phyloP scores from a whole-genome alignment of 2,329 filamentous ascomycete species.

The Penicillium janthinellum region DNA sequence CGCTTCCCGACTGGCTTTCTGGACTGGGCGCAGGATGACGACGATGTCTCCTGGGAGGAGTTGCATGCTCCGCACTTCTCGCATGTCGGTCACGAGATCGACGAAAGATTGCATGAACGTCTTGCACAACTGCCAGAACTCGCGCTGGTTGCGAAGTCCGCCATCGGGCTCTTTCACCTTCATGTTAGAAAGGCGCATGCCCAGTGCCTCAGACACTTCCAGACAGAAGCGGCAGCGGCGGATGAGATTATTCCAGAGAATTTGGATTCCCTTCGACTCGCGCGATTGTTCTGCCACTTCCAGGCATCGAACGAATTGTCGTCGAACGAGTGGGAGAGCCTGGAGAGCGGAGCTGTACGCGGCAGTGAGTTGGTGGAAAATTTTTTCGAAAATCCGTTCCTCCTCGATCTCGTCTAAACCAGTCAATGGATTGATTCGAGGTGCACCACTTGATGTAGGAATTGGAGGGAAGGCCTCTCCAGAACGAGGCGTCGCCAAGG shows the following conservation, averaged over 20 bases:
- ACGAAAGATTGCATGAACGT: slow-evolving; percentile 52
- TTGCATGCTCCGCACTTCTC: slow-evolving; percentile 49
- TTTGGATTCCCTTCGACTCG: slow-evolving; percentile 61
- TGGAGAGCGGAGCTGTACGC: slow-evolving; percentile 74
- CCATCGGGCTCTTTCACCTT: slow-evolving; percentile 82
- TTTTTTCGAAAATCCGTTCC: slow-evolving; percentile 77
- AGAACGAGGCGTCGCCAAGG: slow-evolving; percentile 71
- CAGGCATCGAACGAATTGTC: slow-evolving; percentile 66
- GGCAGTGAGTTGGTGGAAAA: slow-evolving; percentile 74
- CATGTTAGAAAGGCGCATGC: slow-evolving; percentile 72
- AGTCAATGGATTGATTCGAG: slow-evolving; percentile 55
- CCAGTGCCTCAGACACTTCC: slow-evolving; percentile 72
- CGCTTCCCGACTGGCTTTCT: slow-evolving; percentile 80
- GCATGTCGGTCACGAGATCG: slow-evolving; percentile 51
- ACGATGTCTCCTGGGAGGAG: slow-evolving; percentile 67
- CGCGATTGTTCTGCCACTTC: slow-evolving; percentile 64
- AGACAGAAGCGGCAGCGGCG: slow-evolving; percentile 70
- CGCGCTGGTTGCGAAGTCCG: slow-evolving; percentile 59
- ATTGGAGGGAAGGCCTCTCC: slow-evolving; percentile 72
- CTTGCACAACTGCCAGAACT: slow-evolving; percentile 72
- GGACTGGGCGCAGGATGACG: slow-evolving; percentile 74
- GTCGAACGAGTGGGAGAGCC: slow-evolving; percentile 69
- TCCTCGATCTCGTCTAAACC: slow-evolving; percentile 72
- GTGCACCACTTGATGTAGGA: slow-evolving; percentile 46
- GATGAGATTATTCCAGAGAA: slow-evolving; percentile 71